Evolutionary conservation across 768 basidiomycete genomes (phyloP).

Genomic region (Mycena crocata): DNA sequence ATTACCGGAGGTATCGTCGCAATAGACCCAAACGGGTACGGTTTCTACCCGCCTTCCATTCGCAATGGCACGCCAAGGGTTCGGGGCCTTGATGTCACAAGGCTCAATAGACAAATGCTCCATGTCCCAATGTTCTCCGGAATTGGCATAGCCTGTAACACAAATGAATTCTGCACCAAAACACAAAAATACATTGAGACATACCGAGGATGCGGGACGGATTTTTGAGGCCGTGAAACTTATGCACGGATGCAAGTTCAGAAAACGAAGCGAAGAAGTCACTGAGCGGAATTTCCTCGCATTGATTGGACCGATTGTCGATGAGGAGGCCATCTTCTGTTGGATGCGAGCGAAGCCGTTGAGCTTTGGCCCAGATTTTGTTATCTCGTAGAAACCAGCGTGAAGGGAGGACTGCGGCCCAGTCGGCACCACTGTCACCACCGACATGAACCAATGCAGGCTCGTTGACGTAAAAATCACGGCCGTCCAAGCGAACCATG

Average conservation of each 20-base stretch:
- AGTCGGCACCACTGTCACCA: no score
- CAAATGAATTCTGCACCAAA: no score
- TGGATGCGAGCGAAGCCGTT: background rate
- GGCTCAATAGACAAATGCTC: background rate
- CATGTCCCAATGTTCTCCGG: background rate
- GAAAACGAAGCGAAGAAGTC: no score
- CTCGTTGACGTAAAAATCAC: no score
- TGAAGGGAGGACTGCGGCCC: no score
- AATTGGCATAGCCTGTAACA: background rate
- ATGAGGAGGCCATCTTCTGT: background rate
- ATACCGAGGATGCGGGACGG: background rate
- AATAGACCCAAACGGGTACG: conserved; percentile 36
- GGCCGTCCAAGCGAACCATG: no score
- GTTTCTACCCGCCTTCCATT: conserved; percentile 3
- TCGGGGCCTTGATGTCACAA: background rate
- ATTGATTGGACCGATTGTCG: background rate
- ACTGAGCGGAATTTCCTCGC: background rate
- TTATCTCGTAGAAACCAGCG: no score
- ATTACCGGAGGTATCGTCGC: conserved; percentile 44
- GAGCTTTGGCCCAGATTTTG: background rate
- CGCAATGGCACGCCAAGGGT: background rate
- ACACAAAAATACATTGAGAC: background rate
- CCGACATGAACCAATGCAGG: no score
- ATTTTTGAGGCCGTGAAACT: background rate
- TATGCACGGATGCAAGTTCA: no score